Evolutionary conservation across 2,329 filamentous ascomycete genomes (phyloP).

Genomic region (Rhexocercosporidium sp.): DNA sequence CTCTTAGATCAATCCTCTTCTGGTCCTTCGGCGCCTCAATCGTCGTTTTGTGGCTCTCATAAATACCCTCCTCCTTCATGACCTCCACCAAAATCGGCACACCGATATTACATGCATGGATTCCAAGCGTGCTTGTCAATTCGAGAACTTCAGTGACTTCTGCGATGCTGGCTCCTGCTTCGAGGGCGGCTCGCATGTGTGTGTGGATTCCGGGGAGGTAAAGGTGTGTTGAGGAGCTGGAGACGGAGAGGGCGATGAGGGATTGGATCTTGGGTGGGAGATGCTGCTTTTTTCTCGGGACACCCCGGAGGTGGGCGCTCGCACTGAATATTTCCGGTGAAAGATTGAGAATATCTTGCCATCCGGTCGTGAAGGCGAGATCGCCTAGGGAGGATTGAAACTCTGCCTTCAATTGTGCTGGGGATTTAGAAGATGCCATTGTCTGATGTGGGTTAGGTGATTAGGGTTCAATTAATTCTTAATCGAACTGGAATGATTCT

Average conservation of each 20-base stretch:
- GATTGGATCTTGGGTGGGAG: conserved; percentile 49
- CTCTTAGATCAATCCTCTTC: conserved; percentile 43
- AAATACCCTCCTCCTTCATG: conserved; percentile 49
- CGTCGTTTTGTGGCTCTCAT: conserved; percentile 39
- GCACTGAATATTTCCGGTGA: conserved; percentile 16
- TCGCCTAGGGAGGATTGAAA: conserved; percentile 12
- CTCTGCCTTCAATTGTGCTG: conserved; percentile 5
- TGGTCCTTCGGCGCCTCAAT: conserved; percentile 34
- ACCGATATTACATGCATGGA: conserved; percentile 53
- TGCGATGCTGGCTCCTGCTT: conserved; percentile 46
- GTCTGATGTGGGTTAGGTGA: not conserved
- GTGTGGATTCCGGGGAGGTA: conserved; percentile 49
- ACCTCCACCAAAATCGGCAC: conserved; percentile 53
- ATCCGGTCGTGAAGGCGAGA: conserved; percentile 10
- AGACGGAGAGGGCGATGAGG: conserved; percentile 50
- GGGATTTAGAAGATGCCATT: not conserved
- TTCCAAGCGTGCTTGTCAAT: conserved; percentile 50
- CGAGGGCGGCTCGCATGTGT: conserved; percentile 47
- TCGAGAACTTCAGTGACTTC: conserved; percentile 54
- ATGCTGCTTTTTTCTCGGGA: conserved; percentile 36
- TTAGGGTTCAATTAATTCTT: too few relatives aligned
- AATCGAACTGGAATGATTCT: too few relatives aligned
- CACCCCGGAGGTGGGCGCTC: conserved; percentile 13
- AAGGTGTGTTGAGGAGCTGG: conserved; percentile 51
- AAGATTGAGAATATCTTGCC: conserved; percentile 13